These are phyloP conservation scores for Dysphania ambrosioides DNA, from an alignment of 148 eudicot species.

Conservation along the genomic window DNA sequence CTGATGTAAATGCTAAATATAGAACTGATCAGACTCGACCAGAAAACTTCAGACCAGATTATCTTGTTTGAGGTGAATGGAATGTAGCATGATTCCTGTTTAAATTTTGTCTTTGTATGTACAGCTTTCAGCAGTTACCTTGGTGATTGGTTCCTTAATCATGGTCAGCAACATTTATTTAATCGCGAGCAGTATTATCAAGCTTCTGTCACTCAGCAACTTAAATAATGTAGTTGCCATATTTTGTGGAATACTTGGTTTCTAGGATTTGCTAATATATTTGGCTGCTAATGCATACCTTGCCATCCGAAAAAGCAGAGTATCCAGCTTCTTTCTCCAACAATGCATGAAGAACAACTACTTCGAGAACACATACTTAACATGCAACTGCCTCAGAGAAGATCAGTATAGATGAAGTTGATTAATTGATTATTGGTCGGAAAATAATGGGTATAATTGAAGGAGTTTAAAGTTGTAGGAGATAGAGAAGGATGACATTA, in stretches of 20 bases:
- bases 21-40: neutral
- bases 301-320: constrained; percentile 59
- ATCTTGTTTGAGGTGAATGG: neutral
- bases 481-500: no score
- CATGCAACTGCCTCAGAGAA: constrained; percentile 83
- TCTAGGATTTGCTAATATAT: constrained; percentile 60
- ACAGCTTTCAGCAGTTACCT: constrained; percentile 79
- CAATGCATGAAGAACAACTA: constrained; percentile 39
- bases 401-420: constrained; percentile 33
- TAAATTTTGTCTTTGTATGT: neutral
- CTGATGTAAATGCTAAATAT: neutral
- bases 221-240: constrained; percentile 41
- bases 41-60: neutral
- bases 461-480: no score
- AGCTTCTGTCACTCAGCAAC: constrained; percentile 61
- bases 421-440: constrained; percentile 19
- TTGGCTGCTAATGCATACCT: constrained; percentile 70
- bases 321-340: constrained; percentile 51
- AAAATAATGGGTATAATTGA: no score
- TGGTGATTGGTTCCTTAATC: constrained; percentile 82
- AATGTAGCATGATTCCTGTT: neutral
- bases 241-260: constrained; percentile 65
- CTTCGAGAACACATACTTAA: constrained; percentile 79
- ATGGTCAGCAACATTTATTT: constrained; percentile 88
- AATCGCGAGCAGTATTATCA: constrained; percentile 57